Evolutionary conservation across 352 stramenopile species (phyloP), one percentile per base, ranked within the genome.

Genomic region (Phytopythium delawarense): DNA sequence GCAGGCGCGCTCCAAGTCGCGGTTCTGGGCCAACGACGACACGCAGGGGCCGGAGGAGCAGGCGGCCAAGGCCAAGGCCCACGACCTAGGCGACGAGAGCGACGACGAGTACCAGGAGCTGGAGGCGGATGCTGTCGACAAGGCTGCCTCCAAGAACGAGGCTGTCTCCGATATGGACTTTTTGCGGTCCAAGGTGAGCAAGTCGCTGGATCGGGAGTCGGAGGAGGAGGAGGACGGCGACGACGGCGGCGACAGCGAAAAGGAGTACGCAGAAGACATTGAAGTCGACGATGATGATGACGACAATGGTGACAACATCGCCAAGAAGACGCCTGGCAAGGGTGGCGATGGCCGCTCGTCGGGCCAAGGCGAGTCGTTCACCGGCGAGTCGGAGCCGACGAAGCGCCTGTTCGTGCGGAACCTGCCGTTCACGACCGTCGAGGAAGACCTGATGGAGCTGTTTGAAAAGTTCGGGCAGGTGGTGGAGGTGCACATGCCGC

Each of bases 351-450:
- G 13, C 42, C 28, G 40, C 20, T 13, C 35, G 58, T 48, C 35
- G 56, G 50, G 48, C 45, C 46, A 57, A 45, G 42, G 69, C 30
- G 66, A 64, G 3, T 9, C 51, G 12, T n/a, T 32, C 23, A 53
- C 18, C 16, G 66, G 70, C 42, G 71, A 77, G 0, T 64, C 81
- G 12, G 79, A 81, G 56, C 81, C 76, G 18, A 85, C 72, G 18
- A 74, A 84, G n/a, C 88, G 98, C 39, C 75, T 99, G 45, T 99
- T 99, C 78, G 78, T 99, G 48, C 81, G 96, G 32, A 99, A 99
- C 63, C 64, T 99, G 37, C 92, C 97, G 45, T 99, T 98, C 72
- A 94, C 82, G n/a, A 87, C 89, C 2, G 97, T 96, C 13, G 96
- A 99, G 70, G 96, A 99, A 61, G 96, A 99, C 61, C 69, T 99